Evolutionary conservation across 768 basidiomycete species (phyloP).

Genomic region (Boletus rubroflammeus): DNA sequence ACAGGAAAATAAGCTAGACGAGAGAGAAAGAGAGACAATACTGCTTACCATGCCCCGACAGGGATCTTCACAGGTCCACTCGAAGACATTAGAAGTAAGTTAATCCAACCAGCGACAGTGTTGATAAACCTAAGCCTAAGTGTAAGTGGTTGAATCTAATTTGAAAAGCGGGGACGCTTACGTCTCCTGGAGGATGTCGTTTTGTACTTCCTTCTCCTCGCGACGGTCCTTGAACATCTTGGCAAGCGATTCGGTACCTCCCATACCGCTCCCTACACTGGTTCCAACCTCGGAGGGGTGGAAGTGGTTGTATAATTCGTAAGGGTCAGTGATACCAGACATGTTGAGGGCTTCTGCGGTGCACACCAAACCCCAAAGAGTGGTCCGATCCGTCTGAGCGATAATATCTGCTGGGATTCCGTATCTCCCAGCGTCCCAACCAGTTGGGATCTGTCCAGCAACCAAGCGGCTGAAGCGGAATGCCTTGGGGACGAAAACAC

Average conservation of each 20-base stretch:
- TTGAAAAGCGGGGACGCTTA: conserved; percentile 35
- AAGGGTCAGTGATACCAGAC: conserved; percentile 97
- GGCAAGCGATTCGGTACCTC: conserved; percentile 83
- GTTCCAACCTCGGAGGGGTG: conserved; percentile 97
- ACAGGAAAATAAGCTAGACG: conserved; percentile 4
- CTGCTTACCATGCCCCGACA: conserved; percentile 89
- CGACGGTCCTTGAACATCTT: conserved; percentile 99
- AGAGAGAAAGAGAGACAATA: neutral
- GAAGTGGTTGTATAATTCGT: conserved; percentile 94
- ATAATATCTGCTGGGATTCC: conserved; percentile 97
- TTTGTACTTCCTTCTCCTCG: conserved; percentile 97
- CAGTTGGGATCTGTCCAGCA: conserved; percentile 94
- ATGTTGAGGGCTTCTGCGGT: conserved; percentile 94
- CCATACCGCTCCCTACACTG: conserved; percentile 95
- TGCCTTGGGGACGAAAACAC: conserved; percentile 89
- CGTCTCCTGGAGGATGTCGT: conserved; percentile 98
- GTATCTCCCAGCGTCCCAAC: conserved; percentile 95
- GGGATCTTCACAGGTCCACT: conserved; percentile 99
- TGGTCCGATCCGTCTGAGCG: conserved; percentile 87
- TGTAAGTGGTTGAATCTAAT: conserved; percentile 5
- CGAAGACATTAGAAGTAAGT: conserved; percentile 89
- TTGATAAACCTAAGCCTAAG: conserved; percentile 81
- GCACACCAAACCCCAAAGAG: conserved; percentile 92
- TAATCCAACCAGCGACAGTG: conserved; percentile 98
- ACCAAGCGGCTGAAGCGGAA: conserved; percentile 93